A percentile compares a stretch with the other conserved stretches of the same genome.
These are phyloP conservation scores for Barnettozyma salicaria DNA, from an alignment of 805 yeast genomes.

Conservation along the genomic window DNA sequence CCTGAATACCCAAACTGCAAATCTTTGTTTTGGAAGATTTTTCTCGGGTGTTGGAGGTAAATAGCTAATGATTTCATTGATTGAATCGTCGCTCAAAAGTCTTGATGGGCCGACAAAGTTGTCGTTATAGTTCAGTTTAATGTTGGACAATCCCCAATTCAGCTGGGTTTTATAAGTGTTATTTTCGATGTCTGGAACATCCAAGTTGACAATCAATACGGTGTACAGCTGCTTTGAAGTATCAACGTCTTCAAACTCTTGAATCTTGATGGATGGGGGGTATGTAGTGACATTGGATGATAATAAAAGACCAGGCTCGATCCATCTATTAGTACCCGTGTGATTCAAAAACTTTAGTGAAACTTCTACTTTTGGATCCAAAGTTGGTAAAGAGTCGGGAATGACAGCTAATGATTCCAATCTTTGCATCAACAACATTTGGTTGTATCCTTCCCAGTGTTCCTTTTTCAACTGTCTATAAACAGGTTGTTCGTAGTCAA, in stretches of 20 bases:
- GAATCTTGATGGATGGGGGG: conserved; percentile 73
- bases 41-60: conserved; percentile 85
- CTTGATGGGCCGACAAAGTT: conserved; percentile 41
- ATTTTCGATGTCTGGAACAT: conserved; percentile 67
- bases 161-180: conserved; percentile 69
- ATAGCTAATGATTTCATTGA: conserved; percentile 50
- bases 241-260: conserved; percentile 54
- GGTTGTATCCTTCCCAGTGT: conserved; percentile 66
- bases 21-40: conserved; percentile 77
- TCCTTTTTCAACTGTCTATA: conserved; percentile 62
- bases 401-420: conserved; percentile 77
- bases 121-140: conserved; percentile 52
- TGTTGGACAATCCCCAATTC: conserved; percentile 71
- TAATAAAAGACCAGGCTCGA: conserved; percentile 72
- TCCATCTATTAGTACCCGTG: conserved; percentile 55
- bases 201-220: conserved; percentile 82
- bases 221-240: conserved; percentile 55
- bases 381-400: conserved; percentile 91
- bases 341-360: conserved; percentile 69
- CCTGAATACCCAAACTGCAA: conserved; percentile 85
- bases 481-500: conserved; percentile 74
- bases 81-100: conserved; percentile 30
- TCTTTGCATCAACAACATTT: conserved; percentile 86
- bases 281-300: conserved; percentile 67
- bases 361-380: conserved; percentile 75